Conservation (phyloP, 1,284 basidiomycete species). For the Heterobasidion annosum region DNA sequence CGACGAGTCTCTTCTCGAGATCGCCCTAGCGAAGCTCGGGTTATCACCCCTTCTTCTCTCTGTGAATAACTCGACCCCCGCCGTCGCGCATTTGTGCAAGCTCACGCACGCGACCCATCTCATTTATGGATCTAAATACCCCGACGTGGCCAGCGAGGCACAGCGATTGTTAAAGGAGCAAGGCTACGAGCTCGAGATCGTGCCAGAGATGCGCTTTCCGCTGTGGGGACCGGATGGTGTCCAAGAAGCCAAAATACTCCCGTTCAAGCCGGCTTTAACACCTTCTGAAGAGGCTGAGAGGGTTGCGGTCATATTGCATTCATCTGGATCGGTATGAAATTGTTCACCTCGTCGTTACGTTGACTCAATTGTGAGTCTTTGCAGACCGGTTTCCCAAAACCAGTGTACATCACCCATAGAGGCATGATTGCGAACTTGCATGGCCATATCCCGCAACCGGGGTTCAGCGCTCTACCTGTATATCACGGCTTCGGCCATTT, state of each 20-base stretch:
- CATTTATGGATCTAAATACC: constrained; percentile 34
- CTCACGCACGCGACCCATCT: constrained; percentile 36
- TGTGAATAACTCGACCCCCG: constrained; percentile 47
- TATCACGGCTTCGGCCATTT: constrained; percentile 40
- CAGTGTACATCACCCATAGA: constrained; percentile 32
- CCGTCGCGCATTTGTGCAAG: constrained; percentile 45
- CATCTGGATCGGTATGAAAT: constrained; percentile 45
- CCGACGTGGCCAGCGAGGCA: constrained; percentile 23
- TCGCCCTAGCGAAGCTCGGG: constrained; percentile 36
- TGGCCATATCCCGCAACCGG: constrained; percentile 28
- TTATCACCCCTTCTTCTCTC: constrained; percentile 37
- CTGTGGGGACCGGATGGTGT: constrained; percentile 32
- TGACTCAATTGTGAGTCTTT: not conserved
- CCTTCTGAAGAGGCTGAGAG: constrained; percentile 35
- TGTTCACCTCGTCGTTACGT: not conserved
- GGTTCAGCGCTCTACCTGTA: constrained; percentile 37
- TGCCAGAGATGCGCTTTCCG: constrained; percentile 31
- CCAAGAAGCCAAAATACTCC: constrained; percentile 21
- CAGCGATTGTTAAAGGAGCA: constrained; percentile 21
- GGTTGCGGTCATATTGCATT: constrained; percentile 49
- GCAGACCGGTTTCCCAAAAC: constrained; percentile 33
- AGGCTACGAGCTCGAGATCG: constrained; percentile 20
- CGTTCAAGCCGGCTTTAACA: constrained; percentile 26
- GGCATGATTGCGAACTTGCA: constrained; percentile 26
- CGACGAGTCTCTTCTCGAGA: constrained; percentile 34